phyloP scores from a whole-genome alignment of 495 filamentous ascomycete species.

The Symbiotaphrina buchneri region DNA sequence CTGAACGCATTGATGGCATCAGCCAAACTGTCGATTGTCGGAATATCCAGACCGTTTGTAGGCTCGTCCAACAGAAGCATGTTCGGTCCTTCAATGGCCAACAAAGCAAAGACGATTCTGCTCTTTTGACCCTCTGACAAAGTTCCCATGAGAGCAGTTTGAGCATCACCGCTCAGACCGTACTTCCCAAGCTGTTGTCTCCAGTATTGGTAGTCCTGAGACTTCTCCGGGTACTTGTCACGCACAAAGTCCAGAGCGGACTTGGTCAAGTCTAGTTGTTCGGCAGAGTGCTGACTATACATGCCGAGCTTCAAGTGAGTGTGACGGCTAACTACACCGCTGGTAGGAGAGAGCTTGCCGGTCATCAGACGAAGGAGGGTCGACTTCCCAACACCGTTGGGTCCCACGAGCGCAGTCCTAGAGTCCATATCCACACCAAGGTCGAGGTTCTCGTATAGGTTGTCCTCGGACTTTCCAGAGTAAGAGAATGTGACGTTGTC shows the following conservation, averaged over 20 bases:
- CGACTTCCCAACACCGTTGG: conserved; percentile 99
- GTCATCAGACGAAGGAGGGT: conserved; percentile 95
- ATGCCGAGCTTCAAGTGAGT: conserved; percentile 96
- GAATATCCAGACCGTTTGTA: conserved; percentile 98
- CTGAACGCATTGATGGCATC: conserved; percentile 93
- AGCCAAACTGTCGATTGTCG: conserved; percentile 90
- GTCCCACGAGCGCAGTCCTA: conserved; percentile 86
- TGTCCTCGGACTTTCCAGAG: conserved; percentile 69
- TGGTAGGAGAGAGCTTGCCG: conserved; percentile 72
- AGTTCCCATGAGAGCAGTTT: conserved; percentile 95
- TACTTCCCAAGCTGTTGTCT: conserved; percentile 90
- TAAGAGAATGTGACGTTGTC: conserved; percentile 97
- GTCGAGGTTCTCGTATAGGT: conserved; percentile 89
- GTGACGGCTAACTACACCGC: conserved; percentile 65
- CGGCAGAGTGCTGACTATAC: conserved; percentile 94
- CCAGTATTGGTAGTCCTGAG: conserved; percentile 99
- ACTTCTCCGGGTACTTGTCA: conserved; percentile 74
- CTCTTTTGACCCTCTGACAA: conserved; percentile 94
- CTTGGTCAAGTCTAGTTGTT: conserved; percentile 96
- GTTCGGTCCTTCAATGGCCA: conserved; percentile 92
- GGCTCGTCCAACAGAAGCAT: conserved; percentile 97
- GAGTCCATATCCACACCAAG: conserved; percentile 99
- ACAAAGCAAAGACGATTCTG: conserved; percentile 89
- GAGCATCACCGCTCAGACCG: conserved; percentile 72
- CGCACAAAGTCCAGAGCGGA: conserved; percentile 93